Base-by-base conservation (phyloP, 352 stramenopile genomes). In the Phytophthora sp. region DNA sequence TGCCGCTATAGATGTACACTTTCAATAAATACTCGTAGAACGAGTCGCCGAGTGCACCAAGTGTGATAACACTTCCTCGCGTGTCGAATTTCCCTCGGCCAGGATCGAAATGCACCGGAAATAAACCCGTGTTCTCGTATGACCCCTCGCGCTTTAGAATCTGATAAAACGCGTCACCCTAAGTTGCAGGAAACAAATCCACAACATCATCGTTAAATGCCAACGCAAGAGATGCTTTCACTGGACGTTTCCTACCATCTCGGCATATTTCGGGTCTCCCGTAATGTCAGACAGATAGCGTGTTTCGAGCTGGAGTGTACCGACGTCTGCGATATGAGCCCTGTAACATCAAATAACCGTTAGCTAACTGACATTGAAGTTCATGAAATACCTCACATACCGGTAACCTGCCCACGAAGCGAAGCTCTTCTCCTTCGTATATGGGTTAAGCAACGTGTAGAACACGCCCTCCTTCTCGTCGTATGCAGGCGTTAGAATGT, bases 11-110 rank as follows among this genome's bases (percentile, higher is more conserved):
- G n/a, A 99, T 71, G 80, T 93, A 99, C 33, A 97, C 82, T 77
- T 99, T 99, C 36, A 99, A 73, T 52, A 99, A 76, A 74, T 99
- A 99, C 77, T 99, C 97, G 73, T 99, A 99, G 68, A 98, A 98
- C 13, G 89, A 98, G 72, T 99, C 98, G 11, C 90, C 94, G 41
- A 97, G 88, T 11, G 96, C 96, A 33, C 97, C 98, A 66, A 99
- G 91, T 60, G 59, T 70, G 53, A 79, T 63, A 36, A 49, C 54
- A 18, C 57, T 76, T 38, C 27, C 30, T 26, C 53, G 57, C 2
- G 35, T 44, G 29, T 75, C 70, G 18, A 78, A 78, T 30, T 65
- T 73, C 7, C 70, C 72, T 7, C 29, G 42, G 13, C 18, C 53
- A 24, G 82, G 52, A 36, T 93, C 67, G 39, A 96, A 90, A 57